Evolutionary conservation across 2,329 filamentous ascomycete species (phyloP).

Genomic region (Sclerotinia minor): DNA sequence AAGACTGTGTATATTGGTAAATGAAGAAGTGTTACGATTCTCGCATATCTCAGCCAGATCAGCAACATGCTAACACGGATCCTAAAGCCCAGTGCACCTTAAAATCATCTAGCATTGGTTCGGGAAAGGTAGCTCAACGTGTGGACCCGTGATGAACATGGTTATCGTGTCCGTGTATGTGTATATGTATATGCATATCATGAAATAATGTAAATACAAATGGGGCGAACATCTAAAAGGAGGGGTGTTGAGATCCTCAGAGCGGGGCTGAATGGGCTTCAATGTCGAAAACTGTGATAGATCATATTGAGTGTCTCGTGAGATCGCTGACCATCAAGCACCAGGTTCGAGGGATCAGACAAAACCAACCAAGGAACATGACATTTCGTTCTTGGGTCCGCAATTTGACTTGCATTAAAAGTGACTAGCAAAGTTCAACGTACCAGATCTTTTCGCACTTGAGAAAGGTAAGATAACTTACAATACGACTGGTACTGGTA

Average conservation of each 20-base stretch:
- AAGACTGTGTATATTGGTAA: neutral
- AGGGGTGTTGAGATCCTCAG: neutral
- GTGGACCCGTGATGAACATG: neutral
- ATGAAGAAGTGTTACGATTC: constrained; percentile 1
- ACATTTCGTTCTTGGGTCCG: neutral
- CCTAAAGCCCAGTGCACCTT: neutral
- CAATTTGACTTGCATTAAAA: neutral
- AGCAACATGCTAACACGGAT: neutral
- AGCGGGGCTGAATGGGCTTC: neutral
- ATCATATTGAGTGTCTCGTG: constrained; percentile 1
- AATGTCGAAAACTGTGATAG: neutral
- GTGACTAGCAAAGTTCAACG: neutral
- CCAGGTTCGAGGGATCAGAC: neutral
- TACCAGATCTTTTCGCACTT: neutral
- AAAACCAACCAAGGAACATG: neutral
- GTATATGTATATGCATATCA: neutral
- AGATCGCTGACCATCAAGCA: neutral
- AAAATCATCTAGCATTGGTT: neutral
- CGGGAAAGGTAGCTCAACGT: neutral
- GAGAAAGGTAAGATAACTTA: neutral
- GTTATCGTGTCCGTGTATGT: neutral
- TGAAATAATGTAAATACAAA: neutral
- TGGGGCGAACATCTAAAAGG: neutral
- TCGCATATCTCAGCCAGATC: constrained; percentile 4
- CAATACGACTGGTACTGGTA: no score